Base-by-base conservation (phyloP, 2,329 filamentous ascomycete genomes). In the Fonsecaea monophora region DNA sequence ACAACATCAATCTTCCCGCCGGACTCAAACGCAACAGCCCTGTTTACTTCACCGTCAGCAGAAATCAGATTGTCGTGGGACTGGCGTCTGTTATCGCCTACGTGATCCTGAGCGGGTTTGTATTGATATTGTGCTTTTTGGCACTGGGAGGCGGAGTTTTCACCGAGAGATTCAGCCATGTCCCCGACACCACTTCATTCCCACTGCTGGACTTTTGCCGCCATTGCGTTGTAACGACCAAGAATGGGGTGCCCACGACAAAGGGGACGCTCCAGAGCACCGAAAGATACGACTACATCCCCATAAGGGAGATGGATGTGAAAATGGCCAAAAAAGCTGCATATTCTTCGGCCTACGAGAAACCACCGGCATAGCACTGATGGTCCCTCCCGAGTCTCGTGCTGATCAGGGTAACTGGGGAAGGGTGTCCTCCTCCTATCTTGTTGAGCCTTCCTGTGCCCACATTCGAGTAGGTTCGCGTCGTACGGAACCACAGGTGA, bases 21-120 rank as follows among this genome's bases (percentile, higher is more conserved):
- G 42, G 42, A 6, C 42, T 48, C n/a, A 18, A 48, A 48, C 42
- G 42, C 42, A 48, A 48, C 42, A 48, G 42, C 42, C 42, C 42
- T 1, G 15, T 48, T 7, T 48, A 18, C n/a, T 48, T 48, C 42
- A 21, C 42, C n/a, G 42, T 48, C 5, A 48, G n/a, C 42, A 48
- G 42, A 21, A 48, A 48, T 10, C 42, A 48, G 42, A 48, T 48
- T 21, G 42, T 18, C n/a, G 42, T 48, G 42, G 42, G 42, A 48
- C n/a, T 48, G 6, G 42, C n/a, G 42, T 48, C 42, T 48, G 4
- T 48, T 18, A 48, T 48, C 18, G 42, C 15, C 21, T 48, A 48
- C 8, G 42, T 48, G 42, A 18, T 48, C n/a, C n/a, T 48, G 42
- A 21, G 42, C 10, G 42, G 42, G 21, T 18, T 48, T 10, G 6